phyloP scores from a whole-genome alignment of 202 grass and related monocot genomes.

The Bolboschoenoplectus hybrid region DNA sequence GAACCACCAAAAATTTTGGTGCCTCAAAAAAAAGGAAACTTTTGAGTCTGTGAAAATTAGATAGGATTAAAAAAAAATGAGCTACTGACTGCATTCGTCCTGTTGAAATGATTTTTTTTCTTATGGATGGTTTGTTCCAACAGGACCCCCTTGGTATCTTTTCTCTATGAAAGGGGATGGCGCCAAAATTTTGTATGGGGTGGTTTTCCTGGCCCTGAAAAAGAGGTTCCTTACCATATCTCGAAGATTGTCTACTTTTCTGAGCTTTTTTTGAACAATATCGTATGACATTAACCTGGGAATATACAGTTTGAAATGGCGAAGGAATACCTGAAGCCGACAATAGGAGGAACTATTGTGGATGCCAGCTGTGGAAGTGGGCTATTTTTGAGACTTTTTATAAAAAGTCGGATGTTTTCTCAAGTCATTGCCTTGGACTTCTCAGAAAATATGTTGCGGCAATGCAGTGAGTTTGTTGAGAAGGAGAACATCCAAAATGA shows the following conservation, averaged over 20 bases:
- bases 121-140: constrained; percentile 48
- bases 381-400: constrained; percentile 87
- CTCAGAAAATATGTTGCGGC: constrained; percentile 94
- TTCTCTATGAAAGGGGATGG: constrained; percentile 97
- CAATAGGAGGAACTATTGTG: constrained; percentile 65
- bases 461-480: constrained; percentile 72
- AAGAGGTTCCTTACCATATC: constrained; percentile 64
- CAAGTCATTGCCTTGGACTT: constrained; percentile 84
- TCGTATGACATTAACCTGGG: constrained; percentile 36
- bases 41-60: background rate
- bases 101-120: constrained; percentile 36
- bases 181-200: constrained; percentile 89
- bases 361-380: constrained; percentile 97
- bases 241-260: constrained; percentile 24
- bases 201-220: constrained; percentile 82
- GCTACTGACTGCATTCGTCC: background rate
- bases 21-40: background rate
- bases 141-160: constrained; percentile 77
- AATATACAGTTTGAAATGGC: constrained; percentile 81
- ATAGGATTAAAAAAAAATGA: background rate
- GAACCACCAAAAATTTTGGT: background rate
- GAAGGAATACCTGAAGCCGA: constrained; percentile 63
- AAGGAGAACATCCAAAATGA: constrained; percentile 70
- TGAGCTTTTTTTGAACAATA: constrained; percentile 12
- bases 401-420: constrained; percentile 67